Base-by-base conservation (phyloP, 192 early-diverging fungal species). In the Backusella tarrabulga region DNA sequence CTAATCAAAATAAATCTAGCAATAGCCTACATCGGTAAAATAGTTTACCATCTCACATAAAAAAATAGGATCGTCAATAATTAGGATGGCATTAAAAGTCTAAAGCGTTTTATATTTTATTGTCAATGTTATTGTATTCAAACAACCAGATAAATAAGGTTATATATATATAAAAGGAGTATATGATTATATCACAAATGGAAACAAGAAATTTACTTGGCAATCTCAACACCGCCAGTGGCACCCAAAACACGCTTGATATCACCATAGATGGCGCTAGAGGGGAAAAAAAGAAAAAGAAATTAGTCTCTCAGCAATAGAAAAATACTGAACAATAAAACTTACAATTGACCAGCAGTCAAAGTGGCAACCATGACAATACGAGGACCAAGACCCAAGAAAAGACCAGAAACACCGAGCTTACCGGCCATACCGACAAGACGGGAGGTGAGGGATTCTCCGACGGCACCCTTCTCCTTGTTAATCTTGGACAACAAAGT, bases 401-500 rank as follows among this genome's bases (percentile, higher is more conserved):
- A 89, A 41, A 92, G 87, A 79, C 86, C 85, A 56, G 80, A 75
- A 72, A 85, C 83, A 81, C 91, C 91, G 81, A 82, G 75, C 46
- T 79, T 73, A 68, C 78, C 78, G 32, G 78, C 78, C 78, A 79
- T 75, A 17, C 76, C 76, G 68, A 81, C 19, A 67, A 92, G 86
- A 54, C 91, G 86, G 66, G 88, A 86, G 50, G 83, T 86, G 78
- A 91, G 80, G 66, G 88, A 88, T 70, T 83, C 81, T 54, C 90
- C 91, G 21, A 72, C 84, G 77, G 81, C 86, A 72, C 90, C 89
- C 83, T 89, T 87, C 41, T 84, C 67, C 87, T 92, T 92, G 90
- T 91, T 91, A 80, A 92, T 89, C 88, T 89, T 88, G 79, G 90
- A 91, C 42, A 92, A 84, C 29, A 92, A 79, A 76, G 91, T 92